Conservation (phyloP, 306 rosid genomes). For the Ceratonia siliqua region DNA sequence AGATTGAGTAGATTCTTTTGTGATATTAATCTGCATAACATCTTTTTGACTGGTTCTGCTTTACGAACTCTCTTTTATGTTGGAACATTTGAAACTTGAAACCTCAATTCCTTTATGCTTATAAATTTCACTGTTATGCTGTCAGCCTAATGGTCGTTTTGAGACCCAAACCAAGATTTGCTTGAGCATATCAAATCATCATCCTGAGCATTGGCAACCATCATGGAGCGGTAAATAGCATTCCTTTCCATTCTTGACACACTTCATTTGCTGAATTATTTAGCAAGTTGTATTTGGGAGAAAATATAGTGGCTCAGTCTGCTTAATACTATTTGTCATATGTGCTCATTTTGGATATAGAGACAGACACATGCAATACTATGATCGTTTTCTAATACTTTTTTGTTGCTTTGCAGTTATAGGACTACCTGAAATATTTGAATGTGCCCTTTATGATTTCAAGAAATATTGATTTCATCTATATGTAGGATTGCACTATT, state of each 20-base stretch:
- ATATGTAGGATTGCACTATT: not conserved
- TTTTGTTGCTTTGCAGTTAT: not conserved
- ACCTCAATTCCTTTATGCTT: conserved; percentile 21
- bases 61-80: not conserved
- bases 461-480: not conserved
- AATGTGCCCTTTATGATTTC: not conserved
- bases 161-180: conserved; percentile 97
- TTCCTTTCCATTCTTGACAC: not conserved
- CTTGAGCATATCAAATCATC: conserved; percentile 96
- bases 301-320: not conserved
- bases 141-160: conserved; percentile 94
- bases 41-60: not conserved
- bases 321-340: not conserved
- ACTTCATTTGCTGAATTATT: not conserved
- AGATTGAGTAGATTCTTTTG: not conserved
- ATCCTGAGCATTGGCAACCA: conserved; percentile 99
- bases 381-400: not conserved
- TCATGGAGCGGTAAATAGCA: conserved; percentile 84
- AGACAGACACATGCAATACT: not conserved
- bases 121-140: conserved; percentile 27
- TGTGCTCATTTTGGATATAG: not conserved
- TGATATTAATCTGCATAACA: not conserved
- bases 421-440: not conserved
- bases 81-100: not conserved
- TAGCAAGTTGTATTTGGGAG: not conserved